A percentile compares a stretch with the other conserved stretches of the same genome.
Evolutionary conservation across 306 rosid species (phyloP).

Genomic region (Casuarina glauca): DNA sequence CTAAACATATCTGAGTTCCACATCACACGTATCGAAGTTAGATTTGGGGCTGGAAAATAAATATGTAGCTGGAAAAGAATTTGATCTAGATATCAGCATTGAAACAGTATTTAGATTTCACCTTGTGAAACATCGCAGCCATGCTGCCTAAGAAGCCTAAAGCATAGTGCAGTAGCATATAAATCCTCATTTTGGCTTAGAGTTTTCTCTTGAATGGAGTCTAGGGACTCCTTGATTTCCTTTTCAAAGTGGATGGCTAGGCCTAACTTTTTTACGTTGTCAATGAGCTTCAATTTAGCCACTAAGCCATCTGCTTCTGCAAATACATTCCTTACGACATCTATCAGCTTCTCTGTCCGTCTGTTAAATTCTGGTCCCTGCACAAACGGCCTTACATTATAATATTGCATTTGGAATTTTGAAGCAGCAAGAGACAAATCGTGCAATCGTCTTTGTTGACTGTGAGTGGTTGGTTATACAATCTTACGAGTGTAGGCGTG

Average conservation of each 20-base stretch:
- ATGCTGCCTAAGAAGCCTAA: too few relatives aligned
- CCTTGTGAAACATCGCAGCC: too few relatives aligned
- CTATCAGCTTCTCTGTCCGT: conserved; percentile 28
- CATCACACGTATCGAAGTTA: background rate
- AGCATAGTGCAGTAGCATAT: too few relatives aligned
- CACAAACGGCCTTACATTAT: background rate
- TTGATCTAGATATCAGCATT: background rate
- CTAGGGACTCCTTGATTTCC: conserved; percentile 43
- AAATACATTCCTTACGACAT: conserved; percentile 27
- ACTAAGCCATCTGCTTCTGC: conserved; percentile 6
- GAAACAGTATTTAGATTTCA: background rate
- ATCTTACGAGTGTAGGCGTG: too few relatives aligned
- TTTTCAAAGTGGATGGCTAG: conserved; percentile 39
- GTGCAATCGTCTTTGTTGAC: too few relatives aligned
- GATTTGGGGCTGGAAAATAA: background rate
- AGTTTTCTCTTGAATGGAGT: too few relatives aligned
- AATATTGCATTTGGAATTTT: too few relatives aligned
- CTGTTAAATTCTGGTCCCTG: conserved; percentile 38
- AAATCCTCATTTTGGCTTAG: too few relatives aligned
- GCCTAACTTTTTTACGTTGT: conserved; percentile 47
- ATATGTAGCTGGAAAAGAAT: background rate
- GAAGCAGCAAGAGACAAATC: too few relatives aligned
- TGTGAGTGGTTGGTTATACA: too few relatives aligned
- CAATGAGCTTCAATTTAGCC: conserved; percentile 40
- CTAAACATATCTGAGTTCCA: conserved; percentile 26